Conservation (phyloP, 202 grass and related monocot species). For the Miscanthus sacchariflorus region DNA sequence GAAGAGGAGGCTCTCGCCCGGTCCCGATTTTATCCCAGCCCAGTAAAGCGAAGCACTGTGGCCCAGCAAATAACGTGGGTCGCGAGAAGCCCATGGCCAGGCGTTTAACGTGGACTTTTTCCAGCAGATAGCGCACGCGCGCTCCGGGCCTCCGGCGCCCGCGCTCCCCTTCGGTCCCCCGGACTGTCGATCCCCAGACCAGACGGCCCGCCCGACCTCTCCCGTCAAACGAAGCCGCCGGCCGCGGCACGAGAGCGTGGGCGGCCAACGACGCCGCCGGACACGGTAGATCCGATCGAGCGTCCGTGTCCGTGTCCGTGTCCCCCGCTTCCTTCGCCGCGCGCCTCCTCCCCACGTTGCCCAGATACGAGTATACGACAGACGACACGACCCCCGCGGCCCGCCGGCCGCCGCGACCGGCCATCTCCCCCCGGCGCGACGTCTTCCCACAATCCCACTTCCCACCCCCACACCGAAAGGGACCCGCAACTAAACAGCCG, state of each 20-base stretch:
- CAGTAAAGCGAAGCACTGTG: not conserved
- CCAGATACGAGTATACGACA: too few species aligned
- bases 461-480: not conserved
- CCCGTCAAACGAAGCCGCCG: conserved; percentile 9
- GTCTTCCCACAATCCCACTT: not conserved
- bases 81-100: not conserved
- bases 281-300: not conserved
- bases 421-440: not conserved
- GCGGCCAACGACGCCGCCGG: conserved; percentile 2
- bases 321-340: not conserved
- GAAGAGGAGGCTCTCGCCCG: too few species aligned
- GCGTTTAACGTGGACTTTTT: too few species aligned
- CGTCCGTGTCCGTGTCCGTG: not conserved
- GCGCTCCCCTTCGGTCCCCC: too few species aligned
- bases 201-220: not conserved
- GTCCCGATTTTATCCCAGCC: not conserved
- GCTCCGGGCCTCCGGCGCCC: too few species aligned
- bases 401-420: conserved; percentile 20
- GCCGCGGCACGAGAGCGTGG: not conserved
- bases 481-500: not conserved
- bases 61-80: not conserved
- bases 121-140: not conserved
- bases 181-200: too few species aligned
- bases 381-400: conserved; percentile 4
- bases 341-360: not conserved